Percentiles rank a stretch among this genome's conserved stretches.
These are phyloP conservation scores for Suillus lakei DNA, from an alignment of 768 basidiomycete genomes.

Conservation along the genomic window DNA sequence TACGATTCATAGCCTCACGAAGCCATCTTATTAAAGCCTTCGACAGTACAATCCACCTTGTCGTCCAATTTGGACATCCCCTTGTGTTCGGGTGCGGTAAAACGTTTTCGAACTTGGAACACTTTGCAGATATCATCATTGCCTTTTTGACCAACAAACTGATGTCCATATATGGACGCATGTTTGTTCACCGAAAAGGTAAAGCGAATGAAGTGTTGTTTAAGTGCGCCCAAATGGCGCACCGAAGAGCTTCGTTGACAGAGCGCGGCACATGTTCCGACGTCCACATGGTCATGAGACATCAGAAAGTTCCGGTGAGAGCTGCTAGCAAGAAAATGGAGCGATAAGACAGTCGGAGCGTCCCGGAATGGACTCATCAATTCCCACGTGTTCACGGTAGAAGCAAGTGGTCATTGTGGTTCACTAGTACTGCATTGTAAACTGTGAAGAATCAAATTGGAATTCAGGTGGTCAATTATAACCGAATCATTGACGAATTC, in stretches of 20 bases:
- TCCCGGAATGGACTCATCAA: not conserved
- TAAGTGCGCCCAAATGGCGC: slow-evolving; percentile 2
- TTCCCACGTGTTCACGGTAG: not conserved
- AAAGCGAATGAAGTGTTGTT: slow-evolving; percentile 13
- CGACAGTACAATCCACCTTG: slow-evolving; percentile 16
- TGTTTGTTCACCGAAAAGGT: slow-evolving; percentile 29
- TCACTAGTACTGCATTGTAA: not conserved
- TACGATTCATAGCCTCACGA: not conserved
- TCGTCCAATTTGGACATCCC: slow-evolving; percentile 33
- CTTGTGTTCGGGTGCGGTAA: slow-evolving; percentile 25
- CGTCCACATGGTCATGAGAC: slow-evolving; percentile 25
- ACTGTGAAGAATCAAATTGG: not conserved
- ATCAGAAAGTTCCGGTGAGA: slow-evolving; percentile 16
- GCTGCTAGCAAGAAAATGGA: no score
- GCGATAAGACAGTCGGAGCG: not conserved
- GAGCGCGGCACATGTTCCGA: slow-evolving; percentile 17
- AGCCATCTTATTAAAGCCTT: slow-evolving; percentile 30
- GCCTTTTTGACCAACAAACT: slow-evolving; percentile 32
- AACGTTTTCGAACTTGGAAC: slow-evolving; percentile 9
- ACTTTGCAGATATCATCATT: slow-evolving; percentile 19
- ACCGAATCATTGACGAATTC: no score
- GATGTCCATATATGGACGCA: slow-evolving; percentile 23
- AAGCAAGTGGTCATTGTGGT: not conserved
- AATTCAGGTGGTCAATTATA: not conserved
- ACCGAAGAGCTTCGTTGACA: slow-evolving; percentile 4